These are phyloP conservation scores for Penicillium canescens DNA, from an alignment of 495 filamentous ascomycete genomes.

Conservation along the genomic window DNA sequence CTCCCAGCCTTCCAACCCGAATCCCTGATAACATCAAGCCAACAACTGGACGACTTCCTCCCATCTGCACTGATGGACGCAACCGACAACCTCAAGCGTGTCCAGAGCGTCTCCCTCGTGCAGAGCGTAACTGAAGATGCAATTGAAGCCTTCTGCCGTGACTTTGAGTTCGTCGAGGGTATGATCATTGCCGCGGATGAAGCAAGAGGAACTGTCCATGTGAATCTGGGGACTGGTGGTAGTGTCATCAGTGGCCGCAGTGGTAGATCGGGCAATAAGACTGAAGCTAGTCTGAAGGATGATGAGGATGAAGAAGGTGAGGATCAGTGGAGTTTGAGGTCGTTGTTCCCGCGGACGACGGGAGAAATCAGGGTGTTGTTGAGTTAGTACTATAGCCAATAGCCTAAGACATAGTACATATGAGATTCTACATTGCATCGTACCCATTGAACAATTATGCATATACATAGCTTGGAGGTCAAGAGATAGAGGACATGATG, in stretches of 20 bases:
- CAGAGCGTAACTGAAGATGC: slow-evolving; percentile 80
- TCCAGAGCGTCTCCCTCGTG: slow-evolving; percentile 67
- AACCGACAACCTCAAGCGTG: slow-evolving; percentile 69
- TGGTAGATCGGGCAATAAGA: slow-evolving; percentile 22
- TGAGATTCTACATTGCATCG: too few species aligned
- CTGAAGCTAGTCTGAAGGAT: slow-evolving; percentile 22
- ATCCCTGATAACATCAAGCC: slow-evolving; percentile 63
- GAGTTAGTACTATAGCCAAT: slow-evolving; percentile 27
- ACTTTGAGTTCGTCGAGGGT: slow-evolving; percentile 87
- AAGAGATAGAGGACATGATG: too few species aligned
- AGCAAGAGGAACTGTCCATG: slow-evolving; percentile 36
- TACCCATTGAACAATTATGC: too few species aligned
- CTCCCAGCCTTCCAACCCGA: slow-evolving; percentile 63
- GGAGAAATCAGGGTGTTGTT: slow-evolving; percentile 84
- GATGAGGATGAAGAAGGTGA: slow-evolving; percentile 37
- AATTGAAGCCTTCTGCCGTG: slow-evolving; percentile 80
- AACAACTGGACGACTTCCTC: slow-evolving; percentile 86
- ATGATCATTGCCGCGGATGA: slow-evolving; percentile 62
- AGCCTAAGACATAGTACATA: too few species aligned
- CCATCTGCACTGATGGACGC: slow-evolving; percentile 93
- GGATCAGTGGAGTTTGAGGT: slow-evolving; percentile 55
- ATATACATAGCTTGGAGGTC: too few species aligned
- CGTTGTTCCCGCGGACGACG: slow-evolving; percentile 78
- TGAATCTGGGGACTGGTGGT: slow-evolving; percentile 26
- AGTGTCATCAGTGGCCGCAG: slow-evolving; percentile 28